Conservation (phyloP, 352 stramenopile genomes). For the Pythium insidiosum region DNA sequence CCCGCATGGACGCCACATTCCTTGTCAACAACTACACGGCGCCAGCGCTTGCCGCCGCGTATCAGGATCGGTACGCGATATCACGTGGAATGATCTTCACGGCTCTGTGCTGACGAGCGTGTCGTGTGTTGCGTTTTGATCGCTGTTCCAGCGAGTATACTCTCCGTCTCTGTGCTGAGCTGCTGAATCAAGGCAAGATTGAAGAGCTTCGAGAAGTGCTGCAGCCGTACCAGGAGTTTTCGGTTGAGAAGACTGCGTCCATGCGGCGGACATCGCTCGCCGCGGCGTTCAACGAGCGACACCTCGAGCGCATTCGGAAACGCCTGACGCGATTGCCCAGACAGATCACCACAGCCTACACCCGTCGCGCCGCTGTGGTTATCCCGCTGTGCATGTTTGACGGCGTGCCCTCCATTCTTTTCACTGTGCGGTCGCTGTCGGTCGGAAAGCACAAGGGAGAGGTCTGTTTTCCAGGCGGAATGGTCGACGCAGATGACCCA, state of each 20-base stretch:
- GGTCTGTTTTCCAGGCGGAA: conserved; percentile 95
- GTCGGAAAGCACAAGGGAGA: conserved; percentile 93
- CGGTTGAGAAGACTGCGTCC: conserved; percentile 7
- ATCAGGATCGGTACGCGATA: conserved; percentile 87
- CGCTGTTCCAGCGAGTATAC: conserved; percentile 51
- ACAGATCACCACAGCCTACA: conserved; percentile 91
- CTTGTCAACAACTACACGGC: conserved; percentile 97
- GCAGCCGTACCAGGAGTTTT: conserved; percentile 51
- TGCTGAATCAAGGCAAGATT: conserved; percentile 67
- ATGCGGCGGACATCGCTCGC: conserved; percentile 32
- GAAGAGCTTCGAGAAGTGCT: conserved; percentile 63
- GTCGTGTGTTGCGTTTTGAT: background rate
- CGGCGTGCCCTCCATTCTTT: conserved; percentile 91
- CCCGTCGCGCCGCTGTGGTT: conserved; percentile 89
- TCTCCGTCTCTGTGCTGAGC: conserved; percentile 58
- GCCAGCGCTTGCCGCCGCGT: conserved; percentile 88
- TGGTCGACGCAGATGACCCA: conserved; percentile 88
- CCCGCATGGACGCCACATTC: conserved; percentile 61
- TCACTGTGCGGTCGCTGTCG: conserved; percentile 90
- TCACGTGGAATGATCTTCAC: background rate
- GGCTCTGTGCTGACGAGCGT: background rate
- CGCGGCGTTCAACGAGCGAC: conserved; percentile 74
- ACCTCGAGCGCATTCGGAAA: conserved; percentile 93
- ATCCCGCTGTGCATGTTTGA: conserved; percentile 96
- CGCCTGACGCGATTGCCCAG: conserved; percentile 91